Percentiles rank a stretch among this genome's conserved stretches.
These are phyloP conservation scores for Russula sp. DNA, from an alignment of 768 basidiomycete species.

Conservation along the genomic window DNA sequence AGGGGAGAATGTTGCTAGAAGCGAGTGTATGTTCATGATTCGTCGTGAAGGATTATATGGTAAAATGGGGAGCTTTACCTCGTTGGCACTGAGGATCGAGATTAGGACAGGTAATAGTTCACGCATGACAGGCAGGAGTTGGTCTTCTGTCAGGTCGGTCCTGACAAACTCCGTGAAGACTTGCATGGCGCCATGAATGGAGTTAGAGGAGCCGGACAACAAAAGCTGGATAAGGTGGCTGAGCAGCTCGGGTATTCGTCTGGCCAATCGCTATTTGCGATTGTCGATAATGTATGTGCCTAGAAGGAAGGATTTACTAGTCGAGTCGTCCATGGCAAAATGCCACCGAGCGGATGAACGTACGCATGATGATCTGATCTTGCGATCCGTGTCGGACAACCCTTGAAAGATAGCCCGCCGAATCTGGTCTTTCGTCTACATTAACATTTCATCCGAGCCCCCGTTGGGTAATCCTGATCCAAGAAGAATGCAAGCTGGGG, in stretches of 20 bases:
- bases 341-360: constrained; percentile 35
- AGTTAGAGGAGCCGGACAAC: constrained; percentile 63
- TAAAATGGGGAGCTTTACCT: constrained; percentile 46
- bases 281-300: constrained; percentile 85
- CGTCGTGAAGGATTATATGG: constrained; percentile 13
- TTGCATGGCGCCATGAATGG: constrained; percentile 95
- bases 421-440: constrained; percentile 74
- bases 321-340: neutral
- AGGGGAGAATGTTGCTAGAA: constrained; percentile 66
- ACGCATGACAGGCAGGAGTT: constrained; percentile 87
- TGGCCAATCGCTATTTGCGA: constrained; percentile 93
- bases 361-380: constrained; percentile 83
- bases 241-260: constrained; percentile 92
- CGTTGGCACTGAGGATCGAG: constrained; percentile 67
- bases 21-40: neutral
- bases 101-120: constrained; percentile 86
- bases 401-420: constrained; percentile 76
- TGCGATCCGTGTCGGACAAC: constrained; percentile 81
- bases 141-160: constrained; percentile 90
- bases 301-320: constrained; percentile 34
- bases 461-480: constrained; percentile 3
- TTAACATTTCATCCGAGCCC: neutral
- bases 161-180: constrained; percentile 94
- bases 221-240: constrained; percentile 70
- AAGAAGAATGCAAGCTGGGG: constrained; percentile 10